Evolutionary conservation across 2,329 filamentous ascomycete species (phyloP), one percentile per base, ranked within the genome.

Genomic region (Trichoderma endophyticum): DNA sequence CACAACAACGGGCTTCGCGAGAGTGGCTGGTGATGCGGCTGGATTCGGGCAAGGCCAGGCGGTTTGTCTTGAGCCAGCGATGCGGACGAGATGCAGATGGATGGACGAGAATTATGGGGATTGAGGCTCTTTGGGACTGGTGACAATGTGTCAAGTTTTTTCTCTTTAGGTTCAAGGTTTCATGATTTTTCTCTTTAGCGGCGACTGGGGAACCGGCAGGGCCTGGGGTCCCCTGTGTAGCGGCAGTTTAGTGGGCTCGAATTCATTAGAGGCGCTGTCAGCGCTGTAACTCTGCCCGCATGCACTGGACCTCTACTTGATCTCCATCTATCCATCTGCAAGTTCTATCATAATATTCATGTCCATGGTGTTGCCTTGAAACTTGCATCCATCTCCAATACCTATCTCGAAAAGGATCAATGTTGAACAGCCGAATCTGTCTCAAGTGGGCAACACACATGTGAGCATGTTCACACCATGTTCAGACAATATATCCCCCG

Each of bases 91-190:
- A 39, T 43, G 51, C 32, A 48, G 57, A 64, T 36, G 63, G 59
- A 59, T 59, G 59, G 71, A 48, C 18, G 71, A 60, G 65, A 72
- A 70, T 36, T 70, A 72, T 72, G 71, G 71, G 48, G 68, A 30
- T 60, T 34, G 57, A 60, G 57, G 57, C 32, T 60, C 48, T 54
- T 21, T 54, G 48, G 48, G 21, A 32, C 12, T 60, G 57, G 57
- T 21, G 57, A 60, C 30, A 7, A 30, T 60, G 18, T 60, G 57
- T 34, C 57, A 34, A 54, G 48, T 24, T 43, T 43, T 18, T 43
- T 43, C 21, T n/a, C 12, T 34, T 5, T 34, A 12, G 32, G 32
- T 12, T 34, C 32, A 3, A 34, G 12, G 39, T 43, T 43, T 18
- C 39, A n/a, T 43, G 39, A 9, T 43, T 18, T n/a, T n/a, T n/a